Evolutionary conservation across 805 yeast genomes (phyloP), one percentile per base, ranked within the genome.

Genomic region (Candida pseudoglaebosa): DNA sequence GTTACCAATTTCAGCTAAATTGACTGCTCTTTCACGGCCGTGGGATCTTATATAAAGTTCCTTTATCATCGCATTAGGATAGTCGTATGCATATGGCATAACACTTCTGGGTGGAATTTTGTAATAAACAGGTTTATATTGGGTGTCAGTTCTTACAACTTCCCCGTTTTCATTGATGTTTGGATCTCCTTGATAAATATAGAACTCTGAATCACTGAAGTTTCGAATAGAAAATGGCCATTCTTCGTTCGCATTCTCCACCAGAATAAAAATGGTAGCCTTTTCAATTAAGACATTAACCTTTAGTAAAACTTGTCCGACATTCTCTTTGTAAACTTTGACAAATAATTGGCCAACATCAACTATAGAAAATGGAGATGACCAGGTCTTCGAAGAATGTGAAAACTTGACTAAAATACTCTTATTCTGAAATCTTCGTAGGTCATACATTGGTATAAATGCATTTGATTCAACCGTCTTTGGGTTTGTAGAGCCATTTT

Each of bases 31-130:
- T 53, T 84, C 90, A 20, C 82, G 70, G 1, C 85, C 84, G 35
- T 82, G 82, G 8, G 84, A 71, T 42, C 89, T 70, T 24, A 93
- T 59, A 3, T 88, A 72, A 22, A 93, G 62, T 53, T 90, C 96
- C 57, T 89, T 90, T 33, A 82, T 75, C 7, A 77, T 65, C 0
- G 96, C 97, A 37, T 95, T 88, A 1, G 99, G 99, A 61, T 77
- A 93, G 57, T 93, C 99, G 90, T 96, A 93, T 0, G 99, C 87
- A 58, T 93, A 93, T 0, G 98, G 96, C 98, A 93, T 93, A 2
- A 88, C 95, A 61, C 96, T 85, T 52, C 78, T 79, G 1, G 95
- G 80, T 0, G 98, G 97, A 9, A 95, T 72, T 33, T 78, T 75
- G 57, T 91, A 93, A 52, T 73, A 79, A 8, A 88, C 71, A 0